Evolutionary conservation across 2,329 filamentous ascomycete species (phyloP).

Genomic region (Aspergillus aculeatinus): DNA sequence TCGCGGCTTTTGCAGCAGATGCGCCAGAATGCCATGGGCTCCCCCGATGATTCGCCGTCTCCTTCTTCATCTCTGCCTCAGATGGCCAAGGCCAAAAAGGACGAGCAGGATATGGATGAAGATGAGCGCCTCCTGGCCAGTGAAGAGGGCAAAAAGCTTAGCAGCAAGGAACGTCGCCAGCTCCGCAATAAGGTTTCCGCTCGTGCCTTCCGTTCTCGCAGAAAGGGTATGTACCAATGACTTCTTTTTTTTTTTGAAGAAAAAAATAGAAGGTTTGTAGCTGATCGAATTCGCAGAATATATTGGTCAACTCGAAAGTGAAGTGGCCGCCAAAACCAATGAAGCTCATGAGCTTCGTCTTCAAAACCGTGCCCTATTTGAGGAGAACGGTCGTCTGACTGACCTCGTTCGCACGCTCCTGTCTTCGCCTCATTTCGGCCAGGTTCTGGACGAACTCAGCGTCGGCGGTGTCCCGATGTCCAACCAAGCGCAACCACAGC

Average conservation of each 20-base stretch:
- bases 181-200: conserved; percentile 99
- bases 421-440: conserved; percentile 77
- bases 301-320: conserved; percentile 87
- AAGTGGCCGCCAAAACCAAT: conserved; percentile 78
- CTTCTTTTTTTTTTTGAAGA: background rate
- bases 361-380: conserved; percentile 77
- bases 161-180: conserved; percentile 93
- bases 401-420: conserved; percentile 80
- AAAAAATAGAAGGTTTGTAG: background rate
- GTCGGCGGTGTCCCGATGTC: conserved; percentile 53
- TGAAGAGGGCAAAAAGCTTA: conserved; percentile 98
- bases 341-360: conserved; percentile 78
- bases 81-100: conserved; percentile 76
- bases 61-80: conserved; percentile 54
- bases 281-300: conserved; percentile 75
- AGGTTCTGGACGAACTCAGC: conserved; percentile 71
- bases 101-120: conserved; percentile 98
- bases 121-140: conserved; percentile 92
- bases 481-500: conserved; percentile 38
- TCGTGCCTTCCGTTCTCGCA: conserved; percentile 92
- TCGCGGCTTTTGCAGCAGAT: conserved; percentile 90
- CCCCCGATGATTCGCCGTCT: conserved; percentile 48
- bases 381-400: conserved; percentile 79
- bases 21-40: conserved; percentile 67
- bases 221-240: conserved; percentile 72